Conservation (phyloP, 495 filamentous ascomycete species). For the Podospora comata region DNA sequence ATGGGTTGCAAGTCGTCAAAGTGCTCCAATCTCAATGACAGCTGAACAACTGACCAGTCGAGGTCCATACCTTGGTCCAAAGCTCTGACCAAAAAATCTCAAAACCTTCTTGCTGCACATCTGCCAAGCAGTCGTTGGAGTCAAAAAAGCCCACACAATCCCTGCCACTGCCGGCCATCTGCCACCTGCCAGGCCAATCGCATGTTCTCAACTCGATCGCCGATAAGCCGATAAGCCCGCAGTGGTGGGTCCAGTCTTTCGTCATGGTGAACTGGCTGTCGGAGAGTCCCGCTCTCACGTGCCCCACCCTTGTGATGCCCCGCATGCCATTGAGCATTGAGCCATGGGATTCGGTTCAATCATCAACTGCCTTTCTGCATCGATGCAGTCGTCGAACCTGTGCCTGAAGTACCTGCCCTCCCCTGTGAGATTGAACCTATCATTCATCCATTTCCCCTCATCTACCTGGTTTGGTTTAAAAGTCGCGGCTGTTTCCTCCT, state of each 20-base stretch:
- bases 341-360: not conserved
- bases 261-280: conserved; percentile 17
- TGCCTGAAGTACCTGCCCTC: not conserved
- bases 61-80: not conserved
- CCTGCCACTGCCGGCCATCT: conserved; percentile 1
- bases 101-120: not conserved
- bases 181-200: conserved; percentile 1
- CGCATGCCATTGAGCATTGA: conserved; percentile 1
- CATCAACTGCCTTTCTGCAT: not conserved
- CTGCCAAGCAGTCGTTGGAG: too few species aligned
- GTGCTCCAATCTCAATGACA: not conserved
- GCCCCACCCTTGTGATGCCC: conserved; percentile 28
- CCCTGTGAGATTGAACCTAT: not conserved
- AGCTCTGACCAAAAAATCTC: not conserved
- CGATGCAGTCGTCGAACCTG: not conserved
- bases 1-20: not conserved
- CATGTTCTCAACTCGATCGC: not conserved
- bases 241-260: conserved; percentile 11
- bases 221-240: not conserved
- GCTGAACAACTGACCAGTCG: not conserved
- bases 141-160: not conserved
- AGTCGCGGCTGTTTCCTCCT: not conserved
- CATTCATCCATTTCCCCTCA: not conserved
- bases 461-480: not conserved
- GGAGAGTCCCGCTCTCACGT: conserved; percentile 17